Conservation (phyloP, 148 eudicot species). For the Selenicereus undatus region DNA sequence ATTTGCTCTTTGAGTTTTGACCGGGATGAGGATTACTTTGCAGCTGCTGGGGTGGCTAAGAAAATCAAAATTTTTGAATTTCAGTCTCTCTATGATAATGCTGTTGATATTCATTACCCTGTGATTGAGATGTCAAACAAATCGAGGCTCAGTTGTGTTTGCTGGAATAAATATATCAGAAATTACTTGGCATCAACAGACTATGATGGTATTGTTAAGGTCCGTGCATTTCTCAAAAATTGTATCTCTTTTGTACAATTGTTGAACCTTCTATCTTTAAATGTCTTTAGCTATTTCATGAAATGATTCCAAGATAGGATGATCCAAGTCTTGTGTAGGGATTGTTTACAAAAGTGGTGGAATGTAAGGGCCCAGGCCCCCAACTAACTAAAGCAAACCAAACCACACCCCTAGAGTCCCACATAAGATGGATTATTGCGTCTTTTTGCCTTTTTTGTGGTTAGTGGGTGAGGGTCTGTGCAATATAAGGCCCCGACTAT, state of each 20-base stretch:
- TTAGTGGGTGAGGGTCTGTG: too few species aligned
- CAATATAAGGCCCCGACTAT: too few species aligned
- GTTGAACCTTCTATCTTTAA: neutral
- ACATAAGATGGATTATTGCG: neutral
- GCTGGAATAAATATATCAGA: constrained; percentile 79
- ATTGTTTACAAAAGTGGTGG: neutral
- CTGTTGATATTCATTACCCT: constrained; percentile 85
- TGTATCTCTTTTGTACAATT: neutral
- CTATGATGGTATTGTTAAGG: constrained; percentile 92
- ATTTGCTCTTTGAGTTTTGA: constrained; percentile 93
- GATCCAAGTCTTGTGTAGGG: neutral
- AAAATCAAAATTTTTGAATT: constrained; percentile 78
- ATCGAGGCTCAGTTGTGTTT: constrained; percentile 74
- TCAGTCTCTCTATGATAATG: constrained; percentile 48
- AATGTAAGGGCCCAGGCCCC: neutral
- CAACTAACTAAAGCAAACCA: neutral
- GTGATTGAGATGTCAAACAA: constrained; percentile 67
- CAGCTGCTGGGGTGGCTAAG: constrained; percentile 90
- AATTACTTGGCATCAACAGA: constrained; percentile 90
- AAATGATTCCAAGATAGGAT: neutral
- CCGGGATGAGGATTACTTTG: constrained; percentile 82
- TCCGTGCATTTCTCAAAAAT: constrained; percentile 21
- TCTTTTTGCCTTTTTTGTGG: too few species aligned
- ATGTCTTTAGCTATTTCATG: neutral
- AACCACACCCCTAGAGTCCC: neutral